These are phyloP conservation scores for Pseudogymnoascus sp. DNA, from an alignment of 2,329 filamentous ascomycete genomes.

Conservation along the genomic window DNA sequence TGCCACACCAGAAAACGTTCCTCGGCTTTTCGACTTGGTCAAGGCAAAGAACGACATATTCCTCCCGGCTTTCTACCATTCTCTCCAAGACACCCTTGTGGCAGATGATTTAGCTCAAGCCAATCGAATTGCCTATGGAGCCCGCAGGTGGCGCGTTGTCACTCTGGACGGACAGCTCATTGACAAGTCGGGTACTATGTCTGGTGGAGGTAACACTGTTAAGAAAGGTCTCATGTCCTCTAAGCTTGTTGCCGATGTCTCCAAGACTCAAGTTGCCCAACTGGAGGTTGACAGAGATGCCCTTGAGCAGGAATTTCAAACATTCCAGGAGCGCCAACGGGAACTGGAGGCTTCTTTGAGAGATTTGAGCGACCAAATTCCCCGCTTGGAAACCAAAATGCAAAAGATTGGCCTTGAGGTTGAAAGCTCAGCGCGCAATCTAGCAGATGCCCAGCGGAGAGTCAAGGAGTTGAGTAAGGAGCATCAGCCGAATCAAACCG, in stretches of 20 bases:
- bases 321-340: conserved; percentile 76
- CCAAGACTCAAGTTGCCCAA: conserved; percentile 79
- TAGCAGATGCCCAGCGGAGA: conserved; percentile 74
- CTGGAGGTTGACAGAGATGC: conserved; percentile 80
- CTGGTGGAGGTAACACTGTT: conserved; percentile 83
- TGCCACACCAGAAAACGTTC: conserved; percentile 83
- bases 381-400: conserved; percentile 77
- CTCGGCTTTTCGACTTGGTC: conserved; percentile 86
- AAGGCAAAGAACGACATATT: conserved; percentile 83
- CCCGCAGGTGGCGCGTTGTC: conserved; percentile 89
- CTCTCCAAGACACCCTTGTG: conserved; percentile 89
- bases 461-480: conserved; percentile 77
- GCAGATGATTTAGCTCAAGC: conserved; percentile 90
- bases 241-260: conserved; percentile 79
- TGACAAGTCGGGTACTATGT: conserved; percentile 98
- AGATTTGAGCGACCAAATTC: conserved; percentile 68
- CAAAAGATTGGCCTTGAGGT: conserved; percentile 87
- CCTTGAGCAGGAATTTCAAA: conserved; percentile 72
- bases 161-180: conserved; percentile 93
- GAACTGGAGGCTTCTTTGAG: conserved; percentile 67
- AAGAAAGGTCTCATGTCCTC: conserved; percentile 95
- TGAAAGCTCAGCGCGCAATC: conserved; percentile 75
- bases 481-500: conserved; percentile 70
- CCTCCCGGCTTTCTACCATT: conserved; percentile 85
- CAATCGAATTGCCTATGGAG: conserved; percentile 92